Base-by-base conservation (phyloP, 2,329 filamentous ascomycete genomes). In the Pseudopyricularia cyperi region DNA sequence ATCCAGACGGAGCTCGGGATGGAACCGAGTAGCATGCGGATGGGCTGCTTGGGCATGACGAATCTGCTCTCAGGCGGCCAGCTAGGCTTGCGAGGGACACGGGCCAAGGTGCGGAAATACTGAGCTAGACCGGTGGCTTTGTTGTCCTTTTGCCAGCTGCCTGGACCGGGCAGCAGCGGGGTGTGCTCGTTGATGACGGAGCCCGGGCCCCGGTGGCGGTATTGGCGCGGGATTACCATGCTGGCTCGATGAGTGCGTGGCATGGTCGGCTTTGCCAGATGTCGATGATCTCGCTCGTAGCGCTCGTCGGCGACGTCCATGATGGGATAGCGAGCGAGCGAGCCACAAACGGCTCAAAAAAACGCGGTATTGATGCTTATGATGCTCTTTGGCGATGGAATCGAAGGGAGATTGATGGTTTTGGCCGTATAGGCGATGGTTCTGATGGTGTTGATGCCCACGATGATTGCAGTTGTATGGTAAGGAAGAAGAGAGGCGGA, bases 1-100 rank as follows among this genome's bases (percentile, higher is more conserved):
- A 66, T 65, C 49, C 78, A 53, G 0, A 65, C 65, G 6, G 65
- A 60, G 7, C 54, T 50, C 1, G 66, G 67, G 28, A 69, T 53
- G 17, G 53, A 59, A 1, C 56, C 54, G 50, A 68, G 58, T 50
- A 54, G 52, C 11, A 55, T 55, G 11, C 65, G 65, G n/a, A 65
- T 53, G 12, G 54, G 58, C 46, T 61, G 52, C 12, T 52, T 48
- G 30, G 54, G 49, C 46, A 59, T 30, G 55, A 59, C n/a, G n/a
- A n/a, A 42, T 42, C 17, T 14, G 37, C 14, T 42, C n/a, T 42
- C n/a, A 9, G 37, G 22, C n/a, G 37, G 37, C 37, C 37, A 19
- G 17, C 37, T n/a, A 42, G 37, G n/a, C 17, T 42, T 42, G 14
- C n/a, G n/a, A n/a, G n/a, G n/a, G n/a, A 19, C 37, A 7, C 17